These are phyloP conservation scores for Brassica hybrid DNA, from an alignment of 441 rosid genomes.

Conservation along the genomic window DNA sequence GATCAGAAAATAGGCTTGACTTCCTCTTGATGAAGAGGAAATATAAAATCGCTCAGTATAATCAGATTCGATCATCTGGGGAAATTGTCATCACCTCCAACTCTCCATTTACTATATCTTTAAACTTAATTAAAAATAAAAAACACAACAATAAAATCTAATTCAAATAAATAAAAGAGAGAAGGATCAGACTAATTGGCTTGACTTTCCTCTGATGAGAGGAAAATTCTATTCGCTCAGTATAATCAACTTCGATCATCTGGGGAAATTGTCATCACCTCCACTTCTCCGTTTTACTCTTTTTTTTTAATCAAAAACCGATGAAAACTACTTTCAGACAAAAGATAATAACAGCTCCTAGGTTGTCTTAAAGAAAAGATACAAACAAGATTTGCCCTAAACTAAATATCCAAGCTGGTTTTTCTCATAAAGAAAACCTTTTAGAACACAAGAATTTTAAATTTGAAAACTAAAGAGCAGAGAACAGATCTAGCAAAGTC, in stretches of 20 bases:
- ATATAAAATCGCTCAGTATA: slow-evolving; percentile 32
- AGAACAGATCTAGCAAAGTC: too few relatives aligned
- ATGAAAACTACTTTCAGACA: too few relatives aligned
- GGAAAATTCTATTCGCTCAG: slow-evolving; percentile 29
- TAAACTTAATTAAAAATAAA: background rate
- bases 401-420: too few relatives aligned
- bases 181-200: slow-evolving; percentile 28
- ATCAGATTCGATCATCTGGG: slow-evolving; percentile 43
- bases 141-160: background rate
- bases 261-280: slow-evolving; percentile 47
- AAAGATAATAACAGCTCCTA: too few relatives aligned
- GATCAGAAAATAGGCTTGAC: slow-evolving; percentile 15
- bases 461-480: too few relatives aligned
- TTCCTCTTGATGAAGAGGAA: slow-evolving; percentile 28
- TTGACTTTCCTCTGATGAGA: slow-evolving; percentile 33
- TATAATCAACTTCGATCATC: slow-evolving; percentile 44
- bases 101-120: background rate
- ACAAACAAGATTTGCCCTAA: too few relatives aligned
- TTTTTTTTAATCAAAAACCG: too few relatives aligned
- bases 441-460: too few relatives aligned
- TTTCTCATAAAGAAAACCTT: too few relatives aligned
- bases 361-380: too few relatives aligned
- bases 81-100: slow-evolving; percentile 10
- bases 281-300: background rate
- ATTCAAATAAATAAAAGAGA: background rate